phyloP scores from a whole-genome alignment of 176 grass and related monocot genomes.

The Cenchrus fungigraminus region DNA sequence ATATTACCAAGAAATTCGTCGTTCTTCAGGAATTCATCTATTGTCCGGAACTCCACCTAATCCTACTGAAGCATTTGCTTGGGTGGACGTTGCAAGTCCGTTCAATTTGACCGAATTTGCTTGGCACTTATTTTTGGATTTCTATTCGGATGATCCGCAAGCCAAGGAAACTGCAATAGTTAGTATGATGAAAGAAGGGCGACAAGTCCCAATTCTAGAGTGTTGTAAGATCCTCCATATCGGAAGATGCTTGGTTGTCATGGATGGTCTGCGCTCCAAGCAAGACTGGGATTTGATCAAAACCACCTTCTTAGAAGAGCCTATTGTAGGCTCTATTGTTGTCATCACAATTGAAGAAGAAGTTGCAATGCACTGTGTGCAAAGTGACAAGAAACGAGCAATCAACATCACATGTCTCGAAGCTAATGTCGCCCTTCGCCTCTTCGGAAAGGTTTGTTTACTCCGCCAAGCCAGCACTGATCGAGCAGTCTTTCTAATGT shows the following conservation, averaged over 20 bases:
- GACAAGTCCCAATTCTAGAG: neutral
- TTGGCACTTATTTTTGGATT: neutral
- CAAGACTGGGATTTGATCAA: conserved; percentile 1
- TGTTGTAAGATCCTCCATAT: neutral
- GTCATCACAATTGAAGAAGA: neutral
- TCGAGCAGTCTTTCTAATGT: neutral
- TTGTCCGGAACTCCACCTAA: too few relatives aligned
- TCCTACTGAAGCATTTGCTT: neutral
- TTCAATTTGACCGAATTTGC: neutral
- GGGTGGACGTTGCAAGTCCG: neutral
- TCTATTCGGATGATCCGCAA: neutral
- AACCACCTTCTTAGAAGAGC: neutral
- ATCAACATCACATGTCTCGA: neutral
- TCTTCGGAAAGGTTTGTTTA: neutral
- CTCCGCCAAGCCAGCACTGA: neutral
- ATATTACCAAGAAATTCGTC: neutral
- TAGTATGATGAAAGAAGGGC: neutral
- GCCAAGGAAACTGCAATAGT: neutral
- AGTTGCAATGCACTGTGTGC: neutral
- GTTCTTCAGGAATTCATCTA: too few relatives aligned
- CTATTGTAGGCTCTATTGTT: too few relatives aligned
- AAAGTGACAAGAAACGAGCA: neutral
- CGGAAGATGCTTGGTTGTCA: neutral
- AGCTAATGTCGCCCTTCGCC: neutral
- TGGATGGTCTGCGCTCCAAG: neutral